Conservation (phyloP, 2,329 filamentous ascomycete genomes). For the Xylariaceae sp. region DNA sequence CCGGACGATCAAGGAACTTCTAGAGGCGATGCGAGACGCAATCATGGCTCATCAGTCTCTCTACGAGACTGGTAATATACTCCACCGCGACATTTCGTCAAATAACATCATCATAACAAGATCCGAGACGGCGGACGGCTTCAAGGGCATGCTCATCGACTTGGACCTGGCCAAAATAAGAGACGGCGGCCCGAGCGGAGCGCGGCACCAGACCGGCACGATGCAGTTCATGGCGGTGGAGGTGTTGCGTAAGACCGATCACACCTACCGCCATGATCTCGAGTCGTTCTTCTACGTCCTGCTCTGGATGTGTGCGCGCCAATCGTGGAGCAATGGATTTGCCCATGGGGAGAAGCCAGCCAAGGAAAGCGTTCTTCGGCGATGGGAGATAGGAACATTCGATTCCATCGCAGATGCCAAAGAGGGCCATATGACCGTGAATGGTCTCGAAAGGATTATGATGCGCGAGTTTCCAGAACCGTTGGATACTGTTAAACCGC, state of each 20-base stretch:
- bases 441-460: constrained; percentile 1
- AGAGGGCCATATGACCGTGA: constrained; percentile 3
- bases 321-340: constrained; percentile 9
- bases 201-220: constrained; percentile 9
- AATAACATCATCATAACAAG: constrained; percentile 15
- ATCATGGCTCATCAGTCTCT: constrained; percentile 13
- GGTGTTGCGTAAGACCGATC: constrained; percentile 5
- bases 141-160: constrained; percentile 15
- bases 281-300: constrained; percentile 20
- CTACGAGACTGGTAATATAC: constrained; percentile 9
- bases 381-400: constrained; percentile 2
- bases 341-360: neutral
- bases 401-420: constrained; percentile 1
- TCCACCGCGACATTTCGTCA: constrained; percentile 14
- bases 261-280: constrained; percentile 17
- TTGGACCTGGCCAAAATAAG: constrained; percentile 8
- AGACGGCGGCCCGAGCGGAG: constrained; percentile 1
- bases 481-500: constrained; percentile 3
- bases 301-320: constrained; percentile 10
- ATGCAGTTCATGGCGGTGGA: constrained; percentile 15
- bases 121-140: neutral
- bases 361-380: neutral
- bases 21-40: constrained; percentile 12
- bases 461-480: constrained; percentile 2
- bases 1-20: constrained; percentile 3